Conservation (phyloP, 2,329 filamentous ascomycete species). For the Akanthomyces dipterigenus region DNA sequence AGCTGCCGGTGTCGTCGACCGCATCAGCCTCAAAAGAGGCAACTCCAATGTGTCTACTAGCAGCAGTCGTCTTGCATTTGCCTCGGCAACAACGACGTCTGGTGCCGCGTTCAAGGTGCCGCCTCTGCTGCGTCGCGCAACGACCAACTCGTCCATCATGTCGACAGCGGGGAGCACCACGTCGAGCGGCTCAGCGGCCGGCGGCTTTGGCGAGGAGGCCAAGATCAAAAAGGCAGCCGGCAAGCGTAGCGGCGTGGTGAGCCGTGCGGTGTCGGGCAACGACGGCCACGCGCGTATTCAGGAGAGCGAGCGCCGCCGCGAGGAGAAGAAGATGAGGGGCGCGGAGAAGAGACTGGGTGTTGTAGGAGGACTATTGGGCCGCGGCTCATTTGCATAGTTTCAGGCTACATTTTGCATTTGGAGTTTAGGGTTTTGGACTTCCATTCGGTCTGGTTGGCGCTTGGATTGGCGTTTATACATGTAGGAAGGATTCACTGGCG, state of each 20-base stretch:
- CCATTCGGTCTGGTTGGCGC: not conserved
- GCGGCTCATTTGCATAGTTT: slow-evolving; percentile 34
- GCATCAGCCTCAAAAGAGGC: slow-evolving; percentile 61
- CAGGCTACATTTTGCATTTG: not conserved
- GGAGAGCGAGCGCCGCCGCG: slow-evolving; percentile 51
- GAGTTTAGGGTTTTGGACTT: not conserved
- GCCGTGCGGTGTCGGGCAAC: slow-evolving; percentile 53
- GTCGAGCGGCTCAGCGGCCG: slow-evolving; percentile 15
- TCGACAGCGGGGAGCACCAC: slow-evolving; percentile 22
- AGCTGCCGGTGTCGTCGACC: slow-evolving; percentile 55
- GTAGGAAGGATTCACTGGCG: not conserved
- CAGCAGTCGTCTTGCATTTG: slow-evolving; percentile 50
- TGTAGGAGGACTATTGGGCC: slow-evolving; percentile 53
- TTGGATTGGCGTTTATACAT: not conserved
- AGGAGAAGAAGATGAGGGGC: slow-evolving; percentile 51
- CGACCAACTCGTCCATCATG: slow-evolving; percentile 52
- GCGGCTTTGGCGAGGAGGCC: slow-evolving; percentile 39
- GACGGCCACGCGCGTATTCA: slow-evolving; percentile 48
- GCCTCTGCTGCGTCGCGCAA: slow-evolving; percentile 64
- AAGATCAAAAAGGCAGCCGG: slow-evolving; percentile 55
- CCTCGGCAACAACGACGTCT: slow-evolving; percentile 30
- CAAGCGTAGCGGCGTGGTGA: slow-evolving; percentile 50
- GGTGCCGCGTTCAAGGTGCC: slow-evolving; percentile 57
- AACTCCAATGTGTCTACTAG: slow-evolving; percentile 29
- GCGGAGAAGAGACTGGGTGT: slow-evolving; percentile 49